Evolutionary conservation across 2,329 filamentous ascomycete species (phyloP), one percentile per base, ranked within the genome.

Genomic region (Ophiostoma ulmi): DNA sequence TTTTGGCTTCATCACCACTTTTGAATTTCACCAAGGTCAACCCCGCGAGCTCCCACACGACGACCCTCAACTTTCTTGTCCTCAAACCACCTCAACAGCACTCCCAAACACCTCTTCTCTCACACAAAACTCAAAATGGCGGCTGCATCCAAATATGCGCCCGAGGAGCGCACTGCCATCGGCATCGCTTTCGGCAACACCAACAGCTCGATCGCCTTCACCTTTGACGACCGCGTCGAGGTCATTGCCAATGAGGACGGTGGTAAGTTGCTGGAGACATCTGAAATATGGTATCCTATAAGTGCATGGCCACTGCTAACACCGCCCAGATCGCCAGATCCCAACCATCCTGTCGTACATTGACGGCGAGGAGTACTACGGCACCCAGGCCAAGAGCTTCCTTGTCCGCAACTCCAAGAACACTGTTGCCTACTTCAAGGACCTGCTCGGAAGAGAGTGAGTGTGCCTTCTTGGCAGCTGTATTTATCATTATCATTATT

Each of bases 221-320:
- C 94, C 66, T 87, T 90, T 73, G 94, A 98, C 78, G 94, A 96
- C 81, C 97, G 96, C 85, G 90, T 93, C 74, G 93, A 97, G 80
- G 94, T 99, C 74, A 98, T 99, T 83, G 95, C 95, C 78, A 98
- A 99, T 83, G 95, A 98, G 84, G 95, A 98, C 79, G 95, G 95
- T 85, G 92, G 92, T 93, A 80, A 78, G 88, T 82, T 38, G 58
- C 1, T 11, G 5, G 13, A 14, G 55, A 31, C 0, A 17, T 13
- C 6, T 11, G 26, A 63, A 13, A 35, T 2, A 2, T 36, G 26
- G 10, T 20, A 26, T 1, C 31, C 31, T 3, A 31, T 5, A 14
- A 5, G 14, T 5, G 31, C 31, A 5, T 10, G 10, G 52, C 3
- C 17, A 11, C 20, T 22, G n/a, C 63, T 39, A 39, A 65, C 63